A percentile compares a stretch with the other conserved stretches of the same genome.
phyloP scores from a whole-genome alignment of 108 stramenopile genomes.

The Fistulifera solaris region DNA sequence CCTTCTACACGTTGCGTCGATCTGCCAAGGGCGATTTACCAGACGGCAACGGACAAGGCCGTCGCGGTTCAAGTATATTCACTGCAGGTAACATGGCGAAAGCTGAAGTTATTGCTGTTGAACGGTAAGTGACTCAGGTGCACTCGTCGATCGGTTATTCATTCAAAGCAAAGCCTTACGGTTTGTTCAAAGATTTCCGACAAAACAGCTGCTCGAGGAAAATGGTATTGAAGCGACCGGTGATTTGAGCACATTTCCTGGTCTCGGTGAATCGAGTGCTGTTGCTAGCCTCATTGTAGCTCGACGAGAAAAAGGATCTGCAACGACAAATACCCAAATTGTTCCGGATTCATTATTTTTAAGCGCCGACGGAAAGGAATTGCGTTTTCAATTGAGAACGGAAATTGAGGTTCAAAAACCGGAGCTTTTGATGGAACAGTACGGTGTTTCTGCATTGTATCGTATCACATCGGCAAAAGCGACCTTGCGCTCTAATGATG shows the following conservation, averaged over 20 bases:
- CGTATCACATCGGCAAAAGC: conserved; percentile 71
- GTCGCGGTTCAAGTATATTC: conserved; percentile 73
- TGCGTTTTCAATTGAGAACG: conserved; percentile 47
- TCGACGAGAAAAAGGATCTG: conserved; percentile 45
- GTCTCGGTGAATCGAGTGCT: conserved; percentile 49
- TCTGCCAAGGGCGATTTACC: conserved; percentile 76
- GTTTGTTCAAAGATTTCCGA: conserved; percentile 36
- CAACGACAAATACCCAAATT: conserved; percentile 21
- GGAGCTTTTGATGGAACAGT: conserved; percentile 69
- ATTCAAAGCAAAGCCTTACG: neutral
- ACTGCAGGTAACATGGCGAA: conserved; percentile 81
- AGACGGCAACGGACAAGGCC: conserved; percentile 69
- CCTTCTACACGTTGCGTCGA: conserved; percentile 61
- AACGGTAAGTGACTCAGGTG: conserved; percentile 23
- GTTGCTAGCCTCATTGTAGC: conserved; percentile 56
- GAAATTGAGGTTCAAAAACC: conserved; percentile 84
- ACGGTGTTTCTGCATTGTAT: conserved; percentile 56
- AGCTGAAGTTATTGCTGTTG: conserved; percentile 78
- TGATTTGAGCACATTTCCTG: conserved; percentile 55
- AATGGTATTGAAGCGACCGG: conserved; percentile 68
- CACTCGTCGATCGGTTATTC: neutral
- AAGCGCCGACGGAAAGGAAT: conserved; percentile 48
- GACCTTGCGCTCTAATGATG: conserved; percentile 53
- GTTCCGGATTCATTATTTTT: conserved; percentile 29
- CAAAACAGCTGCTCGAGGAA: conserved; percentile 54